A percentile compares a stretch with the other conserved stretches of the same genome.
These are phyloP conservation scores for Lecanicillium sp. DNA, from an alignment of 2,329 filamentous ascomycete genomes.

Conservation along the genomic window DNA sequence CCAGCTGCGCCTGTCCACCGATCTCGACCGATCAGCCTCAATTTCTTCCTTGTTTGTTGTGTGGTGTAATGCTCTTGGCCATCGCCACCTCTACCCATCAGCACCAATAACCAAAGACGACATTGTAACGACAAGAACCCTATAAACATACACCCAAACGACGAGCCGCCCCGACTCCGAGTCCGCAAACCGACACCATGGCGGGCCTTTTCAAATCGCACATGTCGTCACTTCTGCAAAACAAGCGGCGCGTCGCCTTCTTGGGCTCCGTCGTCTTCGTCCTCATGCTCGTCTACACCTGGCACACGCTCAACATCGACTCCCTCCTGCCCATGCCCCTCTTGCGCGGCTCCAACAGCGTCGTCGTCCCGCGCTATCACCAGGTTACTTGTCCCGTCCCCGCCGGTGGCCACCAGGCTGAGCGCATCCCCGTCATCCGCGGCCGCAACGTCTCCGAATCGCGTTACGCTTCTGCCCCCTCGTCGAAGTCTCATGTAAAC, in stretches of 20 bases:
- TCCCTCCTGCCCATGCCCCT: constrained; percentile 6
- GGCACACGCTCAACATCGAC: constrained; percentile 7
- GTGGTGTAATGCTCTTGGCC: too few species aligned
- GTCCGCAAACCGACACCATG: too few species aligned
- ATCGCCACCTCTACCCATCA: too few species aligned
- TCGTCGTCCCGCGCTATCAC: constrained; percentile 4
- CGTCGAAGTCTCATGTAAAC: too few species aligned
- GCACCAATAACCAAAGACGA: too few species aligned
- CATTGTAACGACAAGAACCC: too few species aligned
- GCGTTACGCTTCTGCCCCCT: neutral
- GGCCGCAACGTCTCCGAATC: constrained; percentile 6
- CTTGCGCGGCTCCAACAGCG: neutral
- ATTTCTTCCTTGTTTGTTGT: too few species aligned
- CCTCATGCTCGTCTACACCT: constrained; percentile 5
- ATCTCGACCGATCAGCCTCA: too few species aligned
- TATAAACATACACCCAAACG: too few species aligned
- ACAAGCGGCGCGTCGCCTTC: constrained; percentile 4
- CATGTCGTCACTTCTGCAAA: constrained; percentile 4
- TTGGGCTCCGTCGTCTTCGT: constrained; percentile 5
- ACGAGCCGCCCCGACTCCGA: too few species aligned
- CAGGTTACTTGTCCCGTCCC: constrained; percentile 5
- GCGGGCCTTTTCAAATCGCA: too few species aligned
- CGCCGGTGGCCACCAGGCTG: constrained; percentile 2
- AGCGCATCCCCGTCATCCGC: constrained; percentile 6
- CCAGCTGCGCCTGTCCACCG: too few species aligned